Base-by-base conservation (phyloP, 2,329 filamentous ascomycete species). In the Cytospora schulzeri region DNA sequence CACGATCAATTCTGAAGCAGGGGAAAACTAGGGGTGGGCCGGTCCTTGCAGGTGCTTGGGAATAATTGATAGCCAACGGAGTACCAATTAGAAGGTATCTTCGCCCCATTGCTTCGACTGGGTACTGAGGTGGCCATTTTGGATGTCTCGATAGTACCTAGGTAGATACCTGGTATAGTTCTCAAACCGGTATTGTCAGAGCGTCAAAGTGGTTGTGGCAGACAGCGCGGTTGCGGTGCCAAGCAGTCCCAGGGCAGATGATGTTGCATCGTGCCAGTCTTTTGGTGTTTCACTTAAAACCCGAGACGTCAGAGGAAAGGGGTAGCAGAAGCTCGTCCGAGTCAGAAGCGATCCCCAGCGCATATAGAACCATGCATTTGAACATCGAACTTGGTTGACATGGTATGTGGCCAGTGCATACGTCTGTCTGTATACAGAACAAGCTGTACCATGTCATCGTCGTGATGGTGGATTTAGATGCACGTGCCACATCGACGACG, bases 271-370 rank as follows among this genome's bases (percentile, higher is more conserved):
- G 69, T 67, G 38, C 70, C 74, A 71, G 66, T 62, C 70, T 67
- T 70, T 56, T 62, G 67, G 68, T 71, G 79, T 81, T 79, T 81
- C 76, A 77, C 71, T 68, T 79, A 80, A 82, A 81, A 82, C 79
- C 70, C 70, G 72, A 75, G 71, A 72, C 71, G 80, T 83, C 75
- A 75, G 77, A 80, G 55, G 60, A 24, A 72, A 71, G 62, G 68
- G 69, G 41, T 48, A 52, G 51, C 52, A 60, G 22, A 29, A 50
- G 45, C 52, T 35, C 45, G 38, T 51, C 62, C 50, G 57, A 55
- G 38, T 45, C 55, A 33, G 51, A 41, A 33, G 54, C 35, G 59
- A 61, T 62, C 41, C 22, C 52, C 38, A 51, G 26, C 51, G 41
- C 60, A 56, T 50, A 7, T 9, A 24, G 41, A 53, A 28, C 60